A percentile compares a stretch with the other conserved stretches of the same genome.
phyloP scores from a whole-genome alignment of 1,139 yeast genomes.

The Ogataea hybrid region DNA sequence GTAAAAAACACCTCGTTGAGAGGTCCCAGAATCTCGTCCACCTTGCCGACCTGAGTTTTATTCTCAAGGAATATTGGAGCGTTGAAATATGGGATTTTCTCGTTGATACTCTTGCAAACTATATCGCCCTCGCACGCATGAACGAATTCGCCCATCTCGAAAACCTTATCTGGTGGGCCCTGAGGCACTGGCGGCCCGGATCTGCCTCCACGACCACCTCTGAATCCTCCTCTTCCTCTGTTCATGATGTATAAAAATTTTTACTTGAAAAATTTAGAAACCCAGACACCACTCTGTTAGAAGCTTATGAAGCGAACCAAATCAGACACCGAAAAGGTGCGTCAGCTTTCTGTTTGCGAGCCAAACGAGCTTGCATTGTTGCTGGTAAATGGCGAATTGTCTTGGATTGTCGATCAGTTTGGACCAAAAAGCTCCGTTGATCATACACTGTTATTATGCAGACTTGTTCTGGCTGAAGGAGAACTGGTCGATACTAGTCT shows the following conservation, averaged over 20 bases:
- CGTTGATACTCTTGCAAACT: slow-evolving; percentile 91
- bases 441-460: background rate
- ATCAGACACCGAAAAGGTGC: background rate
- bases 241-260: slow-evolving; percentile 37
- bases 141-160: slow-evolving; percentile 91
- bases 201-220: slow-evolving; percentile 61
- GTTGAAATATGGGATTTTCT: slow-evolving; percentile 95
- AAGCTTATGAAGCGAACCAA: background rate
- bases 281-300: slow-evolving; percentile 5
- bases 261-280: slow-evolving; percentile 4
- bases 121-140: slow-evolving; percentile 97
- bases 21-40: slow-evolving; percentile 97
- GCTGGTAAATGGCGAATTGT: background rate
- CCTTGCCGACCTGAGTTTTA: slow-evolving; percentile 94
- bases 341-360: background rate
- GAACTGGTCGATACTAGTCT: background rate
- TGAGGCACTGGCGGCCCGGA: slow-evolving; percentile 60
- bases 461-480: background rate
- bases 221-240: slow-evolving; percentile 50
- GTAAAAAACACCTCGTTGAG: slow-evolving; percentile 96
- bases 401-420: background rate
- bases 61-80: slow-evolving; percentile 98
- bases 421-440: background rate
- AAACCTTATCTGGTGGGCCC: slow-evolving; percentile 92
- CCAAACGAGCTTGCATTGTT: background rate